Conservation (phyloP, 176 grass and related monocot species). For the Eleusine coracana region DNA sequence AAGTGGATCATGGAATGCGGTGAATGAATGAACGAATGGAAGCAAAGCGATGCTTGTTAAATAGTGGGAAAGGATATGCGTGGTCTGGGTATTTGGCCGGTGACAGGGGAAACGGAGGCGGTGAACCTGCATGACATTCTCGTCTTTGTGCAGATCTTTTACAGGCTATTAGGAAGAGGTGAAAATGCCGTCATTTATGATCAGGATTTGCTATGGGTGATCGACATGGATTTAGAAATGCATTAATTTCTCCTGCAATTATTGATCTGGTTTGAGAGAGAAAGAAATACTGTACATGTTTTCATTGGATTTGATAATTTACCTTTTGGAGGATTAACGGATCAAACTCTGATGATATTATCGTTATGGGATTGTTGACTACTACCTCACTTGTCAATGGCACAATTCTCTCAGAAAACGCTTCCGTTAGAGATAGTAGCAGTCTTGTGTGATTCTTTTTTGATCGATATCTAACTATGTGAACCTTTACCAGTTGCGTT, state of each 20-base stretch:
- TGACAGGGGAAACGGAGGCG: conserved; percentile 32
- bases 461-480: too few relatives aligned
- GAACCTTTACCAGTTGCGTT: too few relatives aligned
- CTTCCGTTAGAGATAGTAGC: too few relatives aligned
- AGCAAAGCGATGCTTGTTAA: not conserved
- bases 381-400: too few relatives aligned
- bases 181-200: not conserved
- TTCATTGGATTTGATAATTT: too few relatives aligned
- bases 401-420: too few relatives aligned
- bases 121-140: not conserved
- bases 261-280: not conserved
- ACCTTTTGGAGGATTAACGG: too few relatives aligned
- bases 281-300: too few relatives aligned
- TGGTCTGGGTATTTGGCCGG: not conserved
- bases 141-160: not conserved
- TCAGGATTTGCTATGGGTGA: not conserved
- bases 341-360: too few relatives aligned
- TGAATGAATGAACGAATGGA: not conserved
- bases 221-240: not conserved
- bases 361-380: too few relatives aligned
- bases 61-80: fast-evolving
- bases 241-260: not conserved
- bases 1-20: not conserved
- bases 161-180: not conserved
- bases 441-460: too few relatives aligned